phyloP scores from a whole-genome alignment of 371 early-diverging fungal genomes.

The Lichtheimia ornata region DNA sequence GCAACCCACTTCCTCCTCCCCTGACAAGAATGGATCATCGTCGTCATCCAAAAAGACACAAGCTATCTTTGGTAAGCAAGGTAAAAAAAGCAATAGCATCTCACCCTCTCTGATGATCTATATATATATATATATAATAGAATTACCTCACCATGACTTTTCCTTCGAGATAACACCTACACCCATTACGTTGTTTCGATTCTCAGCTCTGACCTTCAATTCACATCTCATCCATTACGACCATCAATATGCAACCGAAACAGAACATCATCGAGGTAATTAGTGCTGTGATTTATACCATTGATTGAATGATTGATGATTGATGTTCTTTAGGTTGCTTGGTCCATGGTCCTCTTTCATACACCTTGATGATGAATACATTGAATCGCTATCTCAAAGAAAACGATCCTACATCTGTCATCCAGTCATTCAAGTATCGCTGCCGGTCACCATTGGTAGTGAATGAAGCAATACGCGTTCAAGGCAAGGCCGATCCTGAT shows the following conservation, averaged over 20 bases:
- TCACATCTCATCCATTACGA: constrained; percentile 86
- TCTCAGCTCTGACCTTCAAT: constrained; percentile 84
- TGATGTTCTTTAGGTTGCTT: constrained; percentile 49
- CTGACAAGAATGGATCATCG: too few species aligned
- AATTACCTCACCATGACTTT: constrained; percentile 54
- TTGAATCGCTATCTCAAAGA: constrained; percentile 27
- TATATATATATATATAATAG: not conserved
- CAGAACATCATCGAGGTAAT: constrained; percentile 72
- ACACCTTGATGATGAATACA: constrained; percentile 65
- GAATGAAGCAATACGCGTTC: constrained; percentile 54
- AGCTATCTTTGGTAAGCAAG: constrained; percentile 24
- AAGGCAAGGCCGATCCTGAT: constrained; percentile 40
- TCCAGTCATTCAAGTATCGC: constrained; percentile 65
- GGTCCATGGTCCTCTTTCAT: constrained; percentile 82
- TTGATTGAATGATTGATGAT: not conserved
- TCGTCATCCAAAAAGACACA: too few species aligned
- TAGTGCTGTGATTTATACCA: not conserved
- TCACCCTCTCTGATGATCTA: not conserved
- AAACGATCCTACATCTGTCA: not conserved
- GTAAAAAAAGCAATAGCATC: constrained; percentile 28
- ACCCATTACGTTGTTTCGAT: constrained; percentile 74
- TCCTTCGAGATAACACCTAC: constrained; percentile 53
- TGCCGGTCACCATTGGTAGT: constrained; percentile 69
- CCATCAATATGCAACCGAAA: constrained; percentile 59
- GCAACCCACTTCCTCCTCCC: constrained; percentile 11